These are phyloP conservation scores for Candida insectalens DNA, from an alignment of 805 yeast species.

Conservation along the genomic window DNA sequence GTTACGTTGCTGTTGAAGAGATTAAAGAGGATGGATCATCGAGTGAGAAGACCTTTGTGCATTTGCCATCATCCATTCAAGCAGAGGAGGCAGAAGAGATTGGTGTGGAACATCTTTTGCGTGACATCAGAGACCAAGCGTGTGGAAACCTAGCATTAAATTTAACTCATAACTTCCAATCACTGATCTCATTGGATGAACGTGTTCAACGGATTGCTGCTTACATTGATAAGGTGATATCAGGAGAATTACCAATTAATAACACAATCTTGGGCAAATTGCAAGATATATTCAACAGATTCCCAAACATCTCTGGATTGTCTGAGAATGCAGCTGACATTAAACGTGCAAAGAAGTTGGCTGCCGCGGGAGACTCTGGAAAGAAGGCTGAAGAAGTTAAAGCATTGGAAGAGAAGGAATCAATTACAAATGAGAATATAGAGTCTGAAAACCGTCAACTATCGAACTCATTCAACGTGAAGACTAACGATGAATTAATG, in stretches of 20 bases:
- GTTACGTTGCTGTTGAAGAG: conserved; percentile 89
- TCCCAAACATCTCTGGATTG: conserved; percentile 61
- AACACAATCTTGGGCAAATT: conserved; percentile 85
- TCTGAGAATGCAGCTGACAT: conserved; percentile 5
- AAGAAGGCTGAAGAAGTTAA: neutral
- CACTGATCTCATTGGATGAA: conserved; percentile 76
- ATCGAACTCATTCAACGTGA: conserved; percentile 75
- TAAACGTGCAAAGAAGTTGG: neutral
- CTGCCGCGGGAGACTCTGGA: neutral
- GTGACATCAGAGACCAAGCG: conserved; percentile 95
- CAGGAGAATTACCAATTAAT: conserved; percentile 72
- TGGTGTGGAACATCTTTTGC: conserved; percentile 91
- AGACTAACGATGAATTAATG: conserved; percentile 96
- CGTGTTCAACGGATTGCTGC: conserved; percentile 68
- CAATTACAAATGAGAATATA: conserved; percentile 1
- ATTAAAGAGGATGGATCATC: conserved; percentile 93
- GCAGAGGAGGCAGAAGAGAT: conserved; percentile 99
- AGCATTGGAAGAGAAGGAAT: conserved; percentile 5
- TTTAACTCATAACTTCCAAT: conserved; percentile 81
- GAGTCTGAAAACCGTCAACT: conserved; percentile 23
- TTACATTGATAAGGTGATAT: conserved; percentile 67
- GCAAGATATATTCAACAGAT: conserved; percentile 87
- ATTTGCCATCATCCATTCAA: conserved; percentile 83
- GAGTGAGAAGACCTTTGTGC: conserved; percentile 86
- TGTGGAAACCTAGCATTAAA: conserved; percentile 85